Percentiles rank a stretch among this genome's conserved stretches.
Evolutionary conservation across 352 stramenopile genomes (phyloP).

Genomic region (Globisporangium spiculum): DNA sequence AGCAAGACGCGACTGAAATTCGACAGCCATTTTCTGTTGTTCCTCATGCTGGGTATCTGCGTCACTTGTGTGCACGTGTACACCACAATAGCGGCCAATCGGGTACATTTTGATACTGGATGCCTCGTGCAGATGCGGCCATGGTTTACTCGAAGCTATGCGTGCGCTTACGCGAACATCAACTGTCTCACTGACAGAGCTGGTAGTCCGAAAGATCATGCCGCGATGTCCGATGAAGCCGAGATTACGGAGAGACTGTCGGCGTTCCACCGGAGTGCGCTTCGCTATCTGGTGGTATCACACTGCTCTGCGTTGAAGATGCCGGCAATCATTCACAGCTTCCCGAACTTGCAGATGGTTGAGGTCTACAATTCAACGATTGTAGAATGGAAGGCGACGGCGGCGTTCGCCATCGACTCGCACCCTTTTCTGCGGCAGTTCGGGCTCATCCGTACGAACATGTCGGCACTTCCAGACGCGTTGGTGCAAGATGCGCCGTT

Average conservation of each 20-base stretch:
- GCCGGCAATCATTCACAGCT: conserved; percentile 11
- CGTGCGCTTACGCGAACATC: conserved; percentile 23
- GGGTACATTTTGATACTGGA: background rate
- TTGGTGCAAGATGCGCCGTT: conserved; percentile 12
- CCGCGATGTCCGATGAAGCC: background rate
- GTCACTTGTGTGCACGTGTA: conserved; percentile 8
- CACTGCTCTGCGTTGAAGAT: conserved; percentile 20
- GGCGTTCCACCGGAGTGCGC: conserved; percentile 9
- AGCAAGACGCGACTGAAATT: background rate
- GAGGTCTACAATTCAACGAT: conserved; percentile 28
- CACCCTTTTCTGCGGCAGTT: conserved; percentile 7
- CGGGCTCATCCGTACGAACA: conserved; percentile 4
- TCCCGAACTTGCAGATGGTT: conserved; percentile 17
- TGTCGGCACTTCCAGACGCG: conserved; percentile 9
- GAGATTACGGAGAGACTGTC: conserved; percentile 4
- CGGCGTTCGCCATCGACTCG: conserved; percentile 1
- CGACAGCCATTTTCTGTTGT: conserved; percentile 1
- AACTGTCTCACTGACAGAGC: conserved; percentile 19
- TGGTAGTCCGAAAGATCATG: background rate
- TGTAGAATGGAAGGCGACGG: conserved; percentile 16
- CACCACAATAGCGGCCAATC: background rate
- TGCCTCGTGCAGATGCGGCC: conserved; percentile 16
- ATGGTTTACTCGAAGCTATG: conserved; percentile 22
- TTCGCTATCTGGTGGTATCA: conserved; percentile 22
- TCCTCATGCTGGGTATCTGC: conserved; percentile 7